Evolutionary conservation across 208 protist species (phyloP), one percentile per base, ranked within the genome.

Genomic region (Leishmania braziliensis): DNA sequence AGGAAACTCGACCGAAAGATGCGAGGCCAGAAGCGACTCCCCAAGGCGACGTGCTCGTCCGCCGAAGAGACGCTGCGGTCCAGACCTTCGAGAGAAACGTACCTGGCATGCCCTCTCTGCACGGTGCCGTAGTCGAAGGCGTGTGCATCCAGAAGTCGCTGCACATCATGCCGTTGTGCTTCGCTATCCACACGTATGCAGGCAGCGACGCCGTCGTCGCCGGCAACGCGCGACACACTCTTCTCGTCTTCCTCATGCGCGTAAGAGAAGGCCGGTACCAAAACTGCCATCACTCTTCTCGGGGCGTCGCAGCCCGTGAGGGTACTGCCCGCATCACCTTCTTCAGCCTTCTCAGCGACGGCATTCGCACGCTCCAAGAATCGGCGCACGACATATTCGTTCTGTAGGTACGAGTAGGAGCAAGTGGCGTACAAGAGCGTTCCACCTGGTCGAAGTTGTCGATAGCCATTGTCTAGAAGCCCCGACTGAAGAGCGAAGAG

Each of bases 381-480:
- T 12, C 87, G 81, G 5, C 69, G 78, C 65, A 99, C 95, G 71
- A 98, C 89, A 60, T 90, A 84, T 75, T 99, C 98, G 79, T 98
- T 97, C 68, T 99, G 96, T 33, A 83, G 50, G 66, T 93, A 96
- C 8, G 90, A 89, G 75, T 99, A 96, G 78, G 95, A 96, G 86
- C 98, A 99, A 29, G 97, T 99, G 72, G 90, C 92, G 87, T 98
- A 99, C n/a, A 98, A 95, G 16, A 99, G 75, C 4, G 88, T 95
- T 56, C 95, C 98, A 20, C 95, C 95, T 5, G 84, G 83, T 60
- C 89, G 87, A n/a, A 97, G 73, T 58, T 95, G 88, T 0, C 74
- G 50, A 73, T 95, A 95, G 48, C 95, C 96, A 36, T 93, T 89
- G 70, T 81, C 77, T 18, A 99, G 85, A 33, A 99, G 78, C 60